phyloP scores from a whole-genome alignment of 176 grass and related monocot genomes.

The Hordeum vulgare region MorexV3_pseudomolecules_assembly NC_058522.1:534922393-534922892 shows the following conservation, averaged over 20 bases:
- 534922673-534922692: not conserved
- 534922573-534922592: conserved; percentile 48
- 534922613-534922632: conserved; percentile 85
- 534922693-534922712: conserved; percentile 23
- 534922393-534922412: conserved; percentile 50
- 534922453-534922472: conserved; percentile 90
- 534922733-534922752: conserved; percentile 20
- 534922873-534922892: conserved; percentile 58
- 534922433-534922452: conserved; percentile 65
- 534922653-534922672: not conserved
- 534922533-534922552: not conserved
- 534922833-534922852: conserved; percentile 88
- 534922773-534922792: not conserved
- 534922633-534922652: conserved; percentile 56
- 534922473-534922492: conserved; percentile 33
- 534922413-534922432: conserved; percentile 31
- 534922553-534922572: conserved; percentile 25
- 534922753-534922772: conserved; percentile 31
- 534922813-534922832: conserved; percentile 76
- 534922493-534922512: conserved; percentile 25
- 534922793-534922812: conserved; percentile 53
- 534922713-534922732: conserved; percentile 35
- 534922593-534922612: conserved; percentile 50
- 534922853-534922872: conserved; percentile 56
- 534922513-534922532: not conserved